These are phyloP conservation scores for Candolleomyces efflorescens DNA, from an alignment of 768 basidiomycete genomes.

Conservation along the genomic window DNA sequence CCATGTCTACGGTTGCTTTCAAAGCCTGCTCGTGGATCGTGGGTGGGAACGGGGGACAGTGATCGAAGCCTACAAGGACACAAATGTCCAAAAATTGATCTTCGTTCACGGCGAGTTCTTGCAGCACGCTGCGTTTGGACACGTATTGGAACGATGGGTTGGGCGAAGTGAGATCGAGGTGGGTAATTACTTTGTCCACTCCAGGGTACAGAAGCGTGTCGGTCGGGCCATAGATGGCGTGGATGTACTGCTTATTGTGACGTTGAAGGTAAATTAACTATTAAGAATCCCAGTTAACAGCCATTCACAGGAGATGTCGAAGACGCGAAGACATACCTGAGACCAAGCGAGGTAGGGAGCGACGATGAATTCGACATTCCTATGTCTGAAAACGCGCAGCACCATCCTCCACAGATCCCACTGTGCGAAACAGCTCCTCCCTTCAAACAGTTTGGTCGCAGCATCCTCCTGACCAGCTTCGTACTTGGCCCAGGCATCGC, in stretches of 20 bases:
- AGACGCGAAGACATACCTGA: conserved; percentile 61
- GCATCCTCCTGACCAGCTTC: conserved; percentile 89
- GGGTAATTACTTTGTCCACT: conserved; percentile 86
- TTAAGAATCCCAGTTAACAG: neutral
- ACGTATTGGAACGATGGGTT: conserved; percentile 78
- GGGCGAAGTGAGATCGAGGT: conserved; percentile 68
- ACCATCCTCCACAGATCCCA: conserved; percentile 97
- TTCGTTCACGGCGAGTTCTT: conserved; percentile 59
- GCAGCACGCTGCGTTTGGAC: conserved; percentile 67
- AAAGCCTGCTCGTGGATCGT: conserved; percentile 76
- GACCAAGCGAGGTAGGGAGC: conserved; percentile 96
- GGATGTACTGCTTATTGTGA: conserved; percentile 90
- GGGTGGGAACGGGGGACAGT: conserved; percentile 75
- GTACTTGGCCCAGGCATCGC: conserved; percentile 91
- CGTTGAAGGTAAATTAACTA: conserved; percentile 94
- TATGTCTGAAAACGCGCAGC: conserved; percentile 86
- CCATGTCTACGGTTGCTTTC: conserved; percentile 86
- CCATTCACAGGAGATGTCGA: neutral
- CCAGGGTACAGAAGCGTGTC: conserved; percentile 87
- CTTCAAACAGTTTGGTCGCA: conserved; percentile 81
- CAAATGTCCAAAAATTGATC: conserved; percentile 96
- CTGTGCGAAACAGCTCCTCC: conserved; percentile 63
- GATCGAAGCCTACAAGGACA: conserved; percentile 87
- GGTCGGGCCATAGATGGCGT: conserved; percentile 87
- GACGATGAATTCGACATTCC: conserved; percentile 93